Conservation (phyloP, 352 stramenopile genomes). For the Pythium diclinum region DNA sequence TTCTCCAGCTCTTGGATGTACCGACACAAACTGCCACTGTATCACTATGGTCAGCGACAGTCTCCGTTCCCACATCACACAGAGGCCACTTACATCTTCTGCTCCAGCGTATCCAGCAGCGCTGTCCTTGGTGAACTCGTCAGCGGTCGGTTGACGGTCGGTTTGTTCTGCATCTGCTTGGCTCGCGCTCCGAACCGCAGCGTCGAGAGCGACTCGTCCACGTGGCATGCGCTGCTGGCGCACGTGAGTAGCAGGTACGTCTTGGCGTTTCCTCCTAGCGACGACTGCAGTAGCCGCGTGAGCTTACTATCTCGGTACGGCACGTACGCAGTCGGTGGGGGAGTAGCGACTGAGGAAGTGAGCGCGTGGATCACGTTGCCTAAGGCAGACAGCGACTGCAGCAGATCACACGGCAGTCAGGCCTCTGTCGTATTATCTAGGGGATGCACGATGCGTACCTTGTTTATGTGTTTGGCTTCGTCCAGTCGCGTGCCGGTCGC, state of each 20-base stretch:
- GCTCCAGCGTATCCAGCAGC: slow-evolving; percentile 45
- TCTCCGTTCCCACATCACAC: too few species aligned
- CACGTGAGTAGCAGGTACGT: slow-evolving; percentile 81
- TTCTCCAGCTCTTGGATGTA: slow-evolving; percentile 57
- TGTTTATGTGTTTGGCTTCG: slow-evolving; percentile 77
- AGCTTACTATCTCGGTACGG: slow-evolving; percentile 90
- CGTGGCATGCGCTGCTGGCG: slow-evolving; percentile 34
- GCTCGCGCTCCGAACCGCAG: slow-evolving; percentile 89
- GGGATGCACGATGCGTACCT: slow-evolving; percentile 27
- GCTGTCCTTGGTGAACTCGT: slow-evolving; percentile 14
- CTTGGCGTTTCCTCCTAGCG: slow-evolving; percentile 84
- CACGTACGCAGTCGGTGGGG: slow-evolving; percentile 35
- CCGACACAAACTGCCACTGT: slow-evolving; percentile 41
- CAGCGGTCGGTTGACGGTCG: slow-evolving; percentile 53
- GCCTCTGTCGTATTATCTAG: background rate
- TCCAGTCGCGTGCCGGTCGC: slow-evolving; percentile 53
- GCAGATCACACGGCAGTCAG: background rate
- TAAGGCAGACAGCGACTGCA: slow-evolving; percentile 63
- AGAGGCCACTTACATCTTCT: slow-evolving; percentile 43
- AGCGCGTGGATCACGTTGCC: slow-evolving; percentile 72
- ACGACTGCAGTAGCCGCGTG: slow-evolving; percentile 84
- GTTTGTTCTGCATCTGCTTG: slow-evolving; percentile 76
- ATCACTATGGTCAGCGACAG: background rate
- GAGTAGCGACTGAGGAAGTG: slow-evolving; percentile 7
- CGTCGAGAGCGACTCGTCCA: slow-evolving; percentile 81